A percentile compares a stretch with the other conserved stretches of the same genome.
These are phyloP conservation scores for Pichia kluyveri DNA, from an alignment of 805 yeast genomes.

Conservation along the genomic window DNA sequence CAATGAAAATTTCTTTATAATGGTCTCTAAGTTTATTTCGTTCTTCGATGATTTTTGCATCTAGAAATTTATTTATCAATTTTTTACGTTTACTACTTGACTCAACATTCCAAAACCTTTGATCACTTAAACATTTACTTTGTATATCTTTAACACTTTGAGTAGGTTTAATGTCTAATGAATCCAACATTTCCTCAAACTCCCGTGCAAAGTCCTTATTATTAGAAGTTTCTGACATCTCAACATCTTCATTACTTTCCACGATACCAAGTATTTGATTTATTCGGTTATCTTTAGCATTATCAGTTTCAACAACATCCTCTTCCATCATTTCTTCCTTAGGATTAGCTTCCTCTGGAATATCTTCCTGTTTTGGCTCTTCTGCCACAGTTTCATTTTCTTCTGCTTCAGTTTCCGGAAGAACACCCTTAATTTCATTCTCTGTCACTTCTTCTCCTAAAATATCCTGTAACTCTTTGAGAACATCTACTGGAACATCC, in stretches of 20 bases:
- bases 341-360: too few species aligned
- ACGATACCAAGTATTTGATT: not conserved
- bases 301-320: not conserved
- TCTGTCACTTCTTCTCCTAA: conserved; percentile 15
- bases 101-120: conserved; percentile 57
- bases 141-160: conserved; percentile 71
- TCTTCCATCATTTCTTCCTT: not conserved
- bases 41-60: conserved; percentile 41
- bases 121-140: conserved; percentile 44
- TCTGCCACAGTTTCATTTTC: not conserved
- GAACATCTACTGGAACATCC: conserved; percentile 59
- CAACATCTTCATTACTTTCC: not conserved
- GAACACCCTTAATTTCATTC: conserved; percentile 3
- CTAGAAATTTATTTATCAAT: conserved; percentile 57
- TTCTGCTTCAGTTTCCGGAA: not conserved
- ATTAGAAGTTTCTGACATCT: not conserved
- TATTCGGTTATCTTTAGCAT: not conserved
- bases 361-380: not conserved
- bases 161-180: conserved; percentile 52
- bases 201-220: conserved; percentile 5
- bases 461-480: not conserved
- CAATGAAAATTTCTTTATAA: conserved; percentile 44
- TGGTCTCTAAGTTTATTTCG: conserved; percentile 44
- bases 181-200: conserved; percentile 46
- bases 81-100: conserved; percentile 54